Evolutionary conservation across 2,329 filamentous ascomycete species (phyloP).

Genomic region (Phyllosticta capitalensis): DNA sequence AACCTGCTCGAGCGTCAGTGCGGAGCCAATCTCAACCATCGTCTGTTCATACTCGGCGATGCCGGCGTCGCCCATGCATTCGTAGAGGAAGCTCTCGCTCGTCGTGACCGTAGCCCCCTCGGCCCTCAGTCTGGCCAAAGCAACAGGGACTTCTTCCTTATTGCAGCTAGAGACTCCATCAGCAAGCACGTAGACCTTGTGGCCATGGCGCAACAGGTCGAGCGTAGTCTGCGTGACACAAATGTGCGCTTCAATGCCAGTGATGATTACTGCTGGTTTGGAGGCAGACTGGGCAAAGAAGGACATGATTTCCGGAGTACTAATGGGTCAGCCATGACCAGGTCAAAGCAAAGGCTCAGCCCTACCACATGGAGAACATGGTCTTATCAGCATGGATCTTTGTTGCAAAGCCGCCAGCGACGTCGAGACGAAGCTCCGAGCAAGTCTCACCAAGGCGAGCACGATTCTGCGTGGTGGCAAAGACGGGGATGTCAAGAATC

Average conservation of each 20-base stretch:
- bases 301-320: conserved; percentile 17
- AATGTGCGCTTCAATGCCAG: conserved; percentile 90
- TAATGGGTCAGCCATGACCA: conserved; percentile 18
- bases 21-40: neutral
- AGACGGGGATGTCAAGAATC: conserved; percentile 65
- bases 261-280: conserved; percentile 58
- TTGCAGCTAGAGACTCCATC: conserved; percentile 89
- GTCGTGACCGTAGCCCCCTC: conserved; percentile 74
- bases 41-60: conserved; percentile 42
- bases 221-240: conserved; percentile 89
- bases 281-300: conserved; percentile 13
- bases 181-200: conserved; percentile 76
- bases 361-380: conserved; percentile 64
- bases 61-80: conserved; percentile 74
- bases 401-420: conserved; percentile 41
- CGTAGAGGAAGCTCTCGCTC: conserved; percentile 84
- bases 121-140: conserved; percentile 62
- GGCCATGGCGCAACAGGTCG: conserved; percentile 65
- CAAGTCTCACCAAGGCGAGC: conserved; percentile 73
- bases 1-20: conserved; percentile 41
- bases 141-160: conserved; percentile 67
- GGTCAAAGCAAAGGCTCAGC: conserved; percentile 13
- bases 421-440: conserved; percentile 52
- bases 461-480: conserved; percentile 77
- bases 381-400: conserved; percentile 70